Evolutionary conservation across 768 basidiomycete species (phyloP).

Genomic region (Sporobolomyces phaffii): DNA sequence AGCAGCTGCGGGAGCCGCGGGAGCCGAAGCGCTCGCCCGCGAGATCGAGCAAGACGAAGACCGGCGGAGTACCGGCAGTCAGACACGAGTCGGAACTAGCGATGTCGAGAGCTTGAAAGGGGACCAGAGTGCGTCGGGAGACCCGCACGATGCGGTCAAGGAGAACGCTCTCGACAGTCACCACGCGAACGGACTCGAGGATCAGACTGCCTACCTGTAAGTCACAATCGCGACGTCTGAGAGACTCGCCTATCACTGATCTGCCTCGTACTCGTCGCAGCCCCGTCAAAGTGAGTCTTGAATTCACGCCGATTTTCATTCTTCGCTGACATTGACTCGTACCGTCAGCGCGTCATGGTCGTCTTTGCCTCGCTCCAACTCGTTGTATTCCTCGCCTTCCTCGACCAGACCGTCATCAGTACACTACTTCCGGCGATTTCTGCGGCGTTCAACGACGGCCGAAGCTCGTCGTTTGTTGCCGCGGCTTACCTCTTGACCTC

Average conservation of each 20-base stretch:
- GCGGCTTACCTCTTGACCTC: slow-evolving; percentile 47
- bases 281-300: slow-evolving; percentile 20
- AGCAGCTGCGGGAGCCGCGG: neutral
- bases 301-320: neutral
- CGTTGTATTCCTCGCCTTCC: slow-evolving; percentile 47
- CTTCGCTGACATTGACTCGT: neutral
- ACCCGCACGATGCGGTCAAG: no score
- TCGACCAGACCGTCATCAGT: slow-evolving; percentile 49
- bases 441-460: slow-evolving; percentile 36
- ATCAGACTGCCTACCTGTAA: slow-evolving; percentile 14
- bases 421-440: slow-evolving; percentile 35
- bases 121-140: no score
- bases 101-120: neutral
- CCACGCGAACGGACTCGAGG: slow-evolving; percentile 13
- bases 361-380: slow-evolving; percentile 45
- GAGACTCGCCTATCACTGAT: neutral
- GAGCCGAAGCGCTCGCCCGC: neutral
- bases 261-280: neutral
- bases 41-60: slow-evolving; percentile 9
- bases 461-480: slow-evolving; percentile 46
- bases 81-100: neutral
- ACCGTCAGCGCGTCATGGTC: slow-evolving; percentile 37
- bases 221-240: neutral
- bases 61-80: neutral
- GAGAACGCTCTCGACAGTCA: neutral